Percentiles rank a stretch among this genome's conserved stretches.
phyloP scores from a whole-genome alignment of 768 basidiomycete species.

The Hericium coralloides region DNA sequence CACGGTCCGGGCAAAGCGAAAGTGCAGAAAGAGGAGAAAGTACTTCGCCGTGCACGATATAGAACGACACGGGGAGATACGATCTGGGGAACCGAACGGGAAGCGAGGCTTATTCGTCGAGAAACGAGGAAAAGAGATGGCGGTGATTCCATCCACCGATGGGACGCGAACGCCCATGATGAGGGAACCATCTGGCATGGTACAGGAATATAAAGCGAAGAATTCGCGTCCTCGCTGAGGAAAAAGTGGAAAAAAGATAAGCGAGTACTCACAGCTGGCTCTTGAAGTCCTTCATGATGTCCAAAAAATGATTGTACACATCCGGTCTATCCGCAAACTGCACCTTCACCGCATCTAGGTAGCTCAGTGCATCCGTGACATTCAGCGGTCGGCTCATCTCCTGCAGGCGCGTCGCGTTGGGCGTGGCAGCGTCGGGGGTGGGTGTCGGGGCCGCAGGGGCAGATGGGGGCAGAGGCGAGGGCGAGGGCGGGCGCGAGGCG shows the following conservation, averaged over 20 bases:
- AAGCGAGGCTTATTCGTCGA: no score
- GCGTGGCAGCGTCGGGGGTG: conserved; percentile 5
- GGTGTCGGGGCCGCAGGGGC: neutral
- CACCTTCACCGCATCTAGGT: conserved; percentile 89
- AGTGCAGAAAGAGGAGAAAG: no score
- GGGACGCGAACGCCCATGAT: neutral
- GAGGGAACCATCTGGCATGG: neutral
- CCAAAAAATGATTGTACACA: conserved; percentile 89
- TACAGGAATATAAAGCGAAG: neutral
- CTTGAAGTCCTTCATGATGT: conserved; percentile 99
- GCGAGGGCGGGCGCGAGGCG: neutral
- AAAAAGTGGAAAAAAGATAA: no score
- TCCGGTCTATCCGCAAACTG: conserved; percentile 87
- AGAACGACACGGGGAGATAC: no score
- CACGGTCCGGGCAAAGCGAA: neutral
- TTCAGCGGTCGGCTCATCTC: conserved; percentile 64
- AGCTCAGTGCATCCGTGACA: conserved; percentile 88
- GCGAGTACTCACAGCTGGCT: conserved; percentile 66
- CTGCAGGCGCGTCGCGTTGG: conserved; percentile 17
- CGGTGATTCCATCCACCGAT: no score
- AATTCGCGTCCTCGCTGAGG: no score
- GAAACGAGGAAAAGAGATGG: no score
- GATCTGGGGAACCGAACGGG: no score
- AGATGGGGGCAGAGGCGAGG: neutral
- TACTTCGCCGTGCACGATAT: no score